Percentiles rank a stretch among this genome's conserved stretches.
Evolutionary conservation across 345 rosid genomes (phyloP).

Genomic region (Reutealis trisperma): DNA sequence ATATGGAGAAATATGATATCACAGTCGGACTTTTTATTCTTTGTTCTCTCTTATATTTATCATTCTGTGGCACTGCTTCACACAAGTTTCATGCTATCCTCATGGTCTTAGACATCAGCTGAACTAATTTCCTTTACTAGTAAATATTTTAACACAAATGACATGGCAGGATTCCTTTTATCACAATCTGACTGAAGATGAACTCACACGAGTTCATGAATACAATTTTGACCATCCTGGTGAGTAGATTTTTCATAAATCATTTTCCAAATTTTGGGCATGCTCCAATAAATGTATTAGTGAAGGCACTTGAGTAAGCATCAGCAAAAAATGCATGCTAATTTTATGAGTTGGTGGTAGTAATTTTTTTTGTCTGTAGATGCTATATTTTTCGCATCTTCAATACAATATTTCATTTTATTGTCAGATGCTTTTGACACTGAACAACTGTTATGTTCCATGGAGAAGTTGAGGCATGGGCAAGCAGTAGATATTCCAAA

Average conservation of each 20-base stretch:
- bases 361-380: neutral
- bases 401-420: constrained; percentile 25
- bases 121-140: constrained; percentile 1
- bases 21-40: neutral
- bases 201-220: constrained; percentile 81
- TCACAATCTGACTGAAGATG: constrained; percentile 84
- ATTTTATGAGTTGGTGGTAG: neutral
- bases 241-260: constrained; percentile 46
- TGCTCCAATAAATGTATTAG: neutral
- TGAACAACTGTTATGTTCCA: constrained; percentile 63
- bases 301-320: neutral
- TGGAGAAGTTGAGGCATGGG: constrained; percentile 88
- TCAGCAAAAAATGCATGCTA: neutral
- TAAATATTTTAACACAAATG: constrained; percentile 25
- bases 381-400: constrained; percentile 7
- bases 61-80: neutral
- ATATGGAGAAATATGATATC: neutral
- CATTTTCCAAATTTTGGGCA: neutral
- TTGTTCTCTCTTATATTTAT: neutral
- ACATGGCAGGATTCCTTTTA: constrained; percentile 98
- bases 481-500: constrained; percentile 92
- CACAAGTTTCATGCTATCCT: neutral
- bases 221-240: constrained; percentile 99
- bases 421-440: constrained; percentile 92
- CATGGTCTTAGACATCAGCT: neutral